phyloP scores from a whole-genome alignment of 192 early-diverging fungal species.

The Podila minutissima region DNA sequence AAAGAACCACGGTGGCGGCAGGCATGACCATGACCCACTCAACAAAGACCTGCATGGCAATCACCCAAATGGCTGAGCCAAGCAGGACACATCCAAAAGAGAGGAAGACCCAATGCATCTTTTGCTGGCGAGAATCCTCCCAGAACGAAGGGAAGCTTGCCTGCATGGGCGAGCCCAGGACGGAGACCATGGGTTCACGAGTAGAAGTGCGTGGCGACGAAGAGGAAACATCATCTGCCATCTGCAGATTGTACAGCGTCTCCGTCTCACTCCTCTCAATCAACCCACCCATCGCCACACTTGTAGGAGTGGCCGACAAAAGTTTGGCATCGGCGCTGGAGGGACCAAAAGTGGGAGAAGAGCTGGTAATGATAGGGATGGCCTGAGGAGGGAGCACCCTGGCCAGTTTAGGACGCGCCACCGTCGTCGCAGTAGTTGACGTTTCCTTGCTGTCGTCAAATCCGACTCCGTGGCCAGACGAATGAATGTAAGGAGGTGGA shows the following conservation, averaged over 20 bases:
- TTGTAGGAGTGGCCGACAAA: neutral
- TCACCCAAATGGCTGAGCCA: constrained; percentile 21
- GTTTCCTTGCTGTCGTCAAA: neutral
- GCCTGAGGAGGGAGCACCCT: constrained; percentile 27
- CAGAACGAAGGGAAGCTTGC: constrained; percentile 15
- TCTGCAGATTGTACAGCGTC: constrained; percentile 10
- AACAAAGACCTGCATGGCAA: constrained; percentile 23
- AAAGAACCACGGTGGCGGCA: neutral
- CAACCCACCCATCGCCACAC: neutral
- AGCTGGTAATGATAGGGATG: constrained; percentile 11
- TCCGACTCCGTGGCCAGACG: constrained; percentile 10
- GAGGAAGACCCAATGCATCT: constrained; percentile 31
- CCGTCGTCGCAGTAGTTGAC: constrained; percentile 6
- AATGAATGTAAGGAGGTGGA: constrained; percentile 40
- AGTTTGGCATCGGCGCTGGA: neutral
- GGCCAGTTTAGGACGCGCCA: constrained; percentile 29
- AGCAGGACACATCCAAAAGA: constrained; percentile 25
- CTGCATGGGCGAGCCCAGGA: neutral
- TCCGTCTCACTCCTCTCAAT: constrained; percentile 1
- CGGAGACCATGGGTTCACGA: too few relatives aligned
- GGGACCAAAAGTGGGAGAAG: neutral
- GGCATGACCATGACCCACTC: constrained; percentile 28
- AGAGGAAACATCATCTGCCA: too few relatives aligned
- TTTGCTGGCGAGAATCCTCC: constrained; percentile 25
- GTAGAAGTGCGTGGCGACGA: too few relatives aligned